Base-by-base conservation (phyloP, 495 filamentous ascomycete genomes). In the Chlorociboria aeruginascens region DNA sequence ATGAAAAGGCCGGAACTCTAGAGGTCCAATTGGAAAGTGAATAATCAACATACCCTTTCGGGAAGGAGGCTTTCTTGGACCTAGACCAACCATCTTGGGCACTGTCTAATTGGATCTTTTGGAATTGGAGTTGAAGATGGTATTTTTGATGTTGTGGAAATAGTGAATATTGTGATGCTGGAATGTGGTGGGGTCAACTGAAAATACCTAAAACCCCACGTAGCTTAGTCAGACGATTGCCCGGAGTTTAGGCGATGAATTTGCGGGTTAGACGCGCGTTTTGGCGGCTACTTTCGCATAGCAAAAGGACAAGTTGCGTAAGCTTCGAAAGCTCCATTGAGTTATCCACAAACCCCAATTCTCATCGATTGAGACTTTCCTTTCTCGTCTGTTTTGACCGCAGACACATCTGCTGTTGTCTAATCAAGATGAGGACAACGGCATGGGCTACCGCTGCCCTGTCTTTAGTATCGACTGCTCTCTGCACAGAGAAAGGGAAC, bases 21-120 rank as follows among this genome's bases (percentile, higher is more conserved):
- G 38, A 28, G 34, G 16, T 17, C 45, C 8, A 31, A 45, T 34
- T 43, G 25, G 35, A 65, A 51, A 32, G 59, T 55, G 56, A 56
- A 30, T 44, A 49, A 46, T 45, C 49, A 63, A 68, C 77, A 66
- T 72, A 77, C 84, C 85, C 73, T 82, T 87, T 56, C 84, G 82
- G 68, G 82, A 83, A 39, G 80, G 81, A 44, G 75, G 79, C 55
- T 75, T 74, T 60, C 46, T 56, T 38, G 85, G 82, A 61, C 79
- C 81, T 54, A 84, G 61, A 61, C 81, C 82, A 54, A 85, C 81
- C 85, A 89, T 89, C 53, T 61, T 86, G 47, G 47, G 13, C 3
- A 11, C 14, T n/a, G 40, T 32, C 38, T 44, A 31, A 45, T 10
- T 10, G 29, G 11, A n/a, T 11, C 10, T 25, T 43, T 7, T 16